A percentile compares a stretch with the other conserved stretches of the same genome.
phyloP scores from a whole-genome alignment of 768 basidiomycete genomes.

The Butyriboletus loyo region DNA sequence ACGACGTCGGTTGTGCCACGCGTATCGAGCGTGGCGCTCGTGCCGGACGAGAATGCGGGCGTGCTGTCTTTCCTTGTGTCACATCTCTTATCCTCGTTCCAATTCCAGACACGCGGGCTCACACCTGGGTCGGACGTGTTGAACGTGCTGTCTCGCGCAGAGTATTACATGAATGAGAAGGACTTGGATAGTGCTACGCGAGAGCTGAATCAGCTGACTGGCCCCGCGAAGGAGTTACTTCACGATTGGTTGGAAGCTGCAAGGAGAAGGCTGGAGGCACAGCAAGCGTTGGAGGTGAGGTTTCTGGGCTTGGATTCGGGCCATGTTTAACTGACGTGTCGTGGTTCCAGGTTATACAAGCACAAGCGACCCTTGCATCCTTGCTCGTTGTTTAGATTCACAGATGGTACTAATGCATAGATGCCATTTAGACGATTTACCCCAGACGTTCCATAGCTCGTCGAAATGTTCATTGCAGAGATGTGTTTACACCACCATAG shows the following conservation, averaged over 20 bases:
- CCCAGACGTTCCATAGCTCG: not conserved
- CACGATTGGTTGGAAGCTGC: conserved; percentile 92
- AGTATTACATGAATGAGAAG: conserved; percentile 87
- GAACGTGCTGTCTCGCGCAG: conserved; percentile 84
- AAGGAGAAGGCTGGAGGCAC: conserved; percentile 80
- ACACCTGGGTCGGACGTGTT: conserved; percentile 74
- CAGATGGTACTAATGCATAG: conserved; percentile 10
- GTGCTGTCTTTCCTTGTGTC: conserved; percentile 84
- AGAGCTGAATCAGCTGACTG: conserved; percentile 87
- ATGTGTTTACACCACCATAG: conserved; percentile 9
- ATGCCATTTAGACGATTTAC: conserved; percentile 23
- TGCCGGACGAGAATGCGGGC: conserved; percentile 88
- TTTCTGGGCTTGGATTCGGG: not conserved
- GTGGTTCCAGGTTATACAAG: conserved; percentile 62
- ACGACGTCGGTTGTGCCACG: conserved; percentile 75
- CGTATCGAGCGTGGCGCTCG: conserved; percentile 85
- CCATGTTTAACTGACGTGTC: conserved; percentile 12
- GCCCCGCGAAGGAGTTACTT: conserved; percentile 70
- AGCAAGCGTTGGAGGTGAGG: conserved; percentile 83
- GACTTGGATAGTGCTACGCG: conserved; percentile 80
- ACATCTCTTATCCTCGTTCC: conserved; percentile 67
- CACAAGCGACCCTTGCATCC: conserved; percentile 81
- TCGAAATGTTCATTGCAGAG: not conserved
- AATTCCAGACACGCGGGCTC: conserved; percentile 78
- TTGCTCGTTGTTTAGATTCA: conserved; percentile 63